Evolutionary conservation across 1,284 basidiomycete genomes (phyloP), one percentile per base, ranked within the genome.

Genomic region (Marasmius sp.): DNA sequence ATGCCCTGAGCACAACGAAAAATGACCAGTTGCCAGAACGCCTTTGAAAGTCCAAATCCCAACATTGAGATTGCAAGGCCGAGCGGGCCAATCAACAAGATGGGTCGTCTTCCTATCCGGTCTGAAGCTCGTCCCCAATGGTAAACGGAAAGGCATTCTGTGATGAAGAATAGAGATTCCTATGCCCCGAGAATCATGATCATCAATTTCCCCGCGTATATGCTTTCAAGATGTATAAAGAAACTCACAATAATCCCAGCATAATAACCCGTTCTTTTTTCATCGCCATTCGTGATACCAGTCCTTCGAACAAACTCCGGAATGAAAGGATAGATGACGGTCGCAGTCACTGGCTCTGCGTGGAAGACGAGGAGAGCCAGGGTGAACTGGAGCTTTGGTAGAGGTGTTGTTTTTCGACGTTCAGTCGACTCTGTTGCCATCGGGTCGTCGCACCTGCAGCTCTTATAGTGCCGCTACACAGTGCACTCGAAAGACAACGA

Each of bases 261-360:
- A 66, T 81, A 86, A 68, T 86, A 85, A 0, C 82, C 83, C 1
- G 79, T 80, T 63, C 74, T 80, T 7, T 68, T 71, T 64, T 81
- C 76, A 61, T 82, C 76, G 22, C 79, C 79, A 22, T 69, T 65
- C 1, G 81, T 83, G 12, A 84, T 72, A 1, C 79, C 80, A 7
- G 79, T 81, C n/a, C 78, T 77, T 22, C 73, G 69, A n/a, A 84
- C 75, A 50, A 83, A 76, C 63, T 83, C 75, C 61, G 73, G 78
- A 62, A 86, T 77, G 68, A 85, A 86, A 0, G 84, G 85, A 58
- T 82, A 84, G 61, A 86, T 84, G 39, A 85, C 80, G 10, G 73
- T 72, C 33, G 72, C 76, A 0, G 80, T 79, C 20, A 85, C 71
- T 18, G 83, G 81, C 66, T 85, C 84, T 6, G 80, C 66, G 41